Base-by-base conservation (phyloP, 2,329 filamentous ascomycete genomes). In the Fusarium sp. region DNA sequence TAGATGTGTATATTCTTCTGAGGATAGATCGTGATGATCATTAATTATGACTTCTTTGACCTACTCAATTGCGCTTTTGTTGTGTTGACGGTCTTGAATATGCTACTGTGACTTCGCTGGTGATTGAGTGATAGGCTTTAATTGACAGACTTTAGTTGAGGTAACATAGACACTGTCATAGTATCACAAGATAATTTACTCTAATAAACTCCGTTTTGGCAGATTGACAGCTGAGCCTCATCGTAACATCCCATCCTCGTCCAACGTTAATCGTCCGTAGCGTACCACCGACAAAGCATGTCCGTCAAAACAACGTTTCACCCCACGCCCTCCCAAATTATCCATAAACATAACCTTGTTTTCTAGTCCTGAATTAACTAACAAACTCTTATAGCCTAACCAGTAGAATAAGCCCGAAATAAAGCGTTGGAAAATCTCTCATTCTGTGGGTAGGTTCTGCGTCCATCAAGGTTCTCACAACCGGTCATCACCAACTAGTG, bases 401-500 rank as follows among this genome's bases (percentile, higher is more conserved):
- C 49, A 53, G 34, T 53, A 53, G 6, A 53, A 27, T 42, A 53
- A 53, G 25, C 4, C 42, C 49, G 46, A 62, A 16, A 7, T 27
- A 34, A 40, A 53, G 13, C 41, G 14, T 53, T 41, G 20, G 34
- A 53, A 69, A 50, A 65, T 42, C 42, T 65, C 55, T 60, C 60
- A 61, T n/a, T 53, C 20, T 53, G 34, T n/a, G 49, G 49, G 49
- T 20, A 5, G 18, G 30, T 8, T 27, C 20, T 42, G 11, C 30
- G 48, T 40, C 72, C 72, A 74, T 74, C 72, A 60, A 34, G 72
- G 72, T 74, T 74, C 72, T 74, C 59, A 69, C 55, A 51, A 59
- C 48, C 53, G 50, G 57, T 56, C 41, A 23, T 28, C 23, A 32
- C 46, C 40, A 37, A 30, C n/a, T 21, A 51, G 61, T 57, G 60